These are phyloP conservation scores for Sphagnum fallax DNA, from an alignment of 228 moss, liverwort and hornwort species.

Conservation along the genomic window DNA sequence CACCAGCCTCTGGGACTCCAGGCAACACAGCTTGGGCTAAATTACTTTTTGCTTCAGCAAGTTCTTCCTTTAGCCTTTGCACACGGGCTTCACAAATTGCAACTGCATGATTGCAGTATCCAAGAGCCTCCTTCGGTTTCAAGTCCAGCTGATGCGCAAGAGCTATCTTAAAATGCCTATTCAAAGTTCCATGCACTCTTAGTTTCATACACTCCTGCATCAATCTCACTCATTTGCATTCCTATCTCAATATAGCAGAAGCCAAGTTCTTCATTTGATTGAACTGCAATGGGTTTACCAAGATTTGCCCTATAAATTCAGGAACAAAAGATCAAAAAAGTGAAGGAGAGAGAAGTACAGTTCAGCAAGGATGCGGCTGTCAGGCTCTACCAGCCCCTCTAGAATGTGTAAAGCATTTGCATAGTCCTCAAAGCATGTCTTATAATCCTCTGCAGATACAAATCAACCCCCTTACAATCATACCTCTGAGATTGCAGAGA, in stretches of 20 bases:
- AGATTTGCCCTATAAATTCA: too few relatives aligned
- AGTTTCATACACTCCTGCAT: neutral
- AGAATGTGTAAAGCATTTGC: constrained; percentile 58
- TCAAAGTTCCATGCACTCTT: neutral
- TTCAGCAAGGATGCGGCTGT: constrained; percentile 78
- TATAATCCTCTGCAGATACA: constrained; percentile 55
- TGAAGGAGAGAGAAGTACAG: constrained; percentile 30
- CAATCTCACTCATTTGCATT: too few relatives aligned
- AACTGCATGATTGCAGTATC: constrained; percentile 71
- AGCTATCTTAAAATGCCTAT: constrained; percentile 76
- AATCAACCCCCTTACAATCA: neutral
- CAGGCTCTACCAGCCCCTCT: constrained; percentile 72
- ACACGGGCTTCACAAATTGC: constrained; percentile 75
- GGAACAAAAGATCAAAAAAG: too few relatives aligned
- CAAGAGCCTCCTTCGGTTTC: constrained; percentile 73
- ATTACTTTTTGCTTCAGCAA: constrained; percentile 18
- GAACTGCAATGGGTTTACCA: too few relatives aligned
- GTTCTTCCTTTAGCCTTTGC: constrained; percentile 52
- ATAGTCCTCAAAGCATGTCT: constrained; percentile 71
- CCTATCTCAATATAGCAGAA: too few relatives aligned
- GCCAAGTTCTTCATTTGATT: too few relatives aligned
- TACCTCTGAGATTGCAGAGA: too few relatives aligned
- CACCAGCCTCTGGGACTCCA: constrained; percentile 4
- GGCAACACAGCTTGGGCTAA: constrained; percentile 5
- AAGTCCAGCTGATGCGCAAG: constrained; percentile 80